phyloP scores from a whole-genome alignment of 768 basidiomycete species.

The Tricholoma bakamatsutake region DNA sequence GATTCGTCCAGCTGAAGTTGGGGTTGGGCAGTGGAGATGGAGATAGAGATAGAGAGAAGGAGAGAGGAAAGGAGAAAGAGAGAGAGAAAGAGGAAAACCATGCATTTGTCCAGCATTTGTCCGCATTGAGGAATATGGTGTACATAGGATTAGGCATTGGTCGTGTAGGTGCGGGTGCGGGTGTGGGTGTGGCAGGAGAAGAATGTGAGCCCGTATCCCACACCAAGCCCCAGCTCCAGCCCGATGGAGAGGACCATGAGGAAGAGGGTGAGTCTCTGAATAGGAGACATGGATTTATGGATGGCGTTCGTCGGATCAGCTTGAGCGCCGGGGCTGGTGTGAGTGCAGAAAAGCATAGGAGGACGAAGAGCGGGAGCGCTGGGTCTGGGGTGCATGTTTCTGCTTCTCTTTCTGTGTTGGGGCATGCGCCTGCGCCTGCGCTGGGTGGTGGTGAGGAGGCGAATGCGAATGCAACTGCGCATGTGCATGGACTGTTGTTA shows the following conservation, averaged over 20 bases:
- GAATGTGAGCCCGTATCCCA: not conserved
- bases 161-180: not conserved
- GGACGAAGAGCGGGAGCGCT: conserved; percentile 48
- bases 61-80: conserved; percentile 3
- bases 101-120: too few relatives aligned
- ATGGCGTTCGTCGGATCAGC: conserved; percentile 58
- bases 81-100: conserved; percentile 25
- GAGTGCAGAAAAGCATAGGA: conserved; percentile 47
- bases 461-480: conserved; percentile 19
- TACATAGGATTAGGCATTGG: not conserved
- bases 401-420: too few relatives aligned
- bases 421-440: too few relatives aligned
- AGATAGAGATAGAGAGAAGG: conserved; percentile 4
- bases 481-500: conserved; percentile 25
- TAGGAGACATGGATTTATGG: conserved; percentile 46
- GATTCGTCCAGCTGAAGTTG: conserved; percentile 33
- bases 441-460: conserved; percentile 30
- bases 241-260: conserved; percentile 19
- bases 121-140: too few relatives aligned
- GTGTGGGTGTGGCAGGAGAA: not conserved
- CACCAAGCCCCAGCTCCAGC: too few relatives aligned
- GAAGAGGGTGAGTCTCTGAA: conserved; percentile 15
- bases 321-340: conserved; percentile 16
- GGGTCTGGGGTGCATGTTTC: conserved; percentile 8
- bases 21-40: conserved; percentile 17